Percentiles rank a stretch among this genome's conserved stretches.
Evolutionary conservation across 352 stramenopile genomes (phyloP).

Genomic region (Phytopythium cucurbitacearum): DNA sequence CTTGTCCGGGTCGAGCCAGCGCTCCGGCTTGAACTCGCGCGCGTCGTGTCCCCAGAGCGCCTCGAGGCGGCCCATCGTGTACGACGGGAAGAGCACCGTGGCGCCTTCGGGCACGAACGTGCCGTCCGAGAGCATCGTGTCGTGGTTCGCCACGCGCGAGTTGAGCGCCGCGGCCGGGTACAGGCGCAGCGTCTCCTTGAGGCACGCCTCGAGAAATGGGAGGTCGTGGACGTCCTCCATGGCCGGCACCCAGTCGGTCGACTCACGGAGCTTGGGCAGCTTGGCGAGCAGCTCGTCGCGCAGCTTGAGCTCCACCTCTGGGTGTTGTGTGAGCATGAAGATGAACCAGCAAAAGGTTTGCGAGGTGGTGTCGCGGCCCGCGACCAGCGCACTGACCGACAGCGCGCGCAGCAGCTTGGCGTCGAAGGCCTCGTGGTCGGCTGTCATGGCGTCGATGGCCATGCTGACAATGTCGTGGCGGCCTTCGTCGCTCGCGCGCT

Average conservation of each 20-base stretch:
- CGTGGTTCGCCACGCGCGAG: constrained; percentile 9
- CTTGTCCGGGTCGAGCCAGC: constrained; percentile 34
- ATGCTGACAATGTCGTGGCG: constrained; percentile 9
- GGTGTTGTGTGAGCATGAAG: constrained; percentile 52
- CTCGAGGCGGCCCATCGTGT: constrained; percentile 43
- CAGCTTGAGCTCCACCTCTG: constrained; percentile 31
- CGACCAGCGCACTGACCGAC: constrained; percentile 7
- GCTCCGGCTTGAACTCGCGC: constrained; percentile 42
- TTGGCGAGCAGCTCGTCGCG: constrained; percentile 37
- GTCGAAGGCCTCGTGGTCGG: constrained; percentile 4
- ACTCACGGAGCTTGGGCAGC: constrained; percentile 23
- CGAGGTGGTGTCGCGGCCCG: constrained; percentile 6
- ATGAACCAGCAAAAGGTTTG: constrained; percentile 55
- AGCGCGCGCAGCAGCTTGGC: constrained; percentile 3
- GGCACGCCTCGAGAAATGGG: constrained; percentile 52
- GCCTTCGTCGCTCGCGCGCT: not conserved
- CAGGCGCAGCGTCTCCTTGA: constrained; percentile 61
- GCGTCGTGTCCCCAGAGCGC: constrained; percentile 46
- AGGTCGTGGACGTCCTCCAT: constrained; percentile 47
- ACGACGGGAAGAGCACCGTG: constrained; percentile 23
- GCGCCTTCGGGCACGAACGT: constrained; percentile 33
- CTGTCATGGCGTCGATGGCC: constrained; percentile 5
- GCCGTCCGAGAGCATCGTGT: constrained; percentile 50
- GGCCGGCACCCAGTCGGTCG: constrained; percentile 21
- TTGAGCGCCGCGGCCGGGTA: constrained; percentile 37